Evolutionary conservation across 441 rosid species (phyloP).

Genomic region (Euphorbia celastroides): DNA sequence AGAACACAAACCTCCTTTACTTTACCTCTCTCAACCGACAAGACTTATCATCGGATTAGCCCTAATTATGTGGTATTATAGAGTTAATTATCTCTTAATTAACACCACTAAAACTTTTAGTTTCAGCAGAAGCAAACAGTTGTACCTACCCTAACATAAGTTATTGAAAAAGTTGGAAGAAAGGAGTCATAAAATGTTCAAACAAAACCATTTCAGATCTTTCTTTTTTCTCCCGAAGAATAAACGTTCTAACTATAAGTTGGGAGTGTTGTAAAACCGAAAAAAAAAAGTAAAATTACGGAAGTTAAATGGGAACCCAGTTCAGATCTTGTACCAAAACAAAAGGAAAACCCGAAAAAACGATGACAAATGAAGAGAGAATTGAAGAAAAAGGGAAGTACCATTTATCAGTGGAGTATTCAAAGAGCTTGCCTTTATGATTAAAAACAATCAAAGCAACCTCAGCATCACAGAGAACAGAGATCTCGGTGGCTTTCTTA

Average conservation of each 20-base stretch:
- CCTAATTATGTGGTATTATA: neutral
- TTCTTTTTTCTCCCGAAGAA: too few species aligned
- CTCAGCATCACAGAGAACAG: slow-evolving; percentile 87
- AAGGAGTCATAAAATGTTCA: neutral
- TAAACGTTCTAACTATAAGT: too few species aligned
- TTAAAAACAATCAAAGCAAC: slow-evolving; percentile 88
- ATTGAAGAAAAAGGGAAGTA: neutral
- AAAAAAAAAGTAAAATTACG: neutral
- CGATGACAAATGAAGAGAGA: neutral
- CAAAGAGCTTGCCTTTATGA: slow-evolving; percentile 81
- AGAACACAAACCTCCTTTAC: neutral
- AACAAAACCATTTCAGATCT: too few species aligned
- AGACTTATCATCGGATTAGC: neutral
- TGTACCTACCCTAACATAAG: neutral
- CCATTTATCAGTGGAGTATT: slow-evolving; percentile 71
- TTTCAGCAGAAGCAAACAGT: neutral
- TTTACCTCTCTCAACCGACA: neutral
- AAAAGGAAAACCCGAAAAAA: neutral
- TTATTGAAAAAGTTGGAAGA: neutral
- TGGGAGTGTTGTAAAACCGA: too few species aligned
- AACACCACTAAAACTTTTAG: neutral
- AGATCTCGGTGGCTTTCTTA: slow-evolving; percentile 97
- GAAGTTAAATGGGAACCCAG: too few species aligned
- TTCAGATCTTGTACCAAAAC: neutral
- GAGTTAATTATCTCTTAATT: neutral